Evolutionary conservation across 192 early-diverging fungal genomes (phyloP), one percentile per base, ranked within the genome.

Genomic region (Cetraspora pellucida): DNA sequence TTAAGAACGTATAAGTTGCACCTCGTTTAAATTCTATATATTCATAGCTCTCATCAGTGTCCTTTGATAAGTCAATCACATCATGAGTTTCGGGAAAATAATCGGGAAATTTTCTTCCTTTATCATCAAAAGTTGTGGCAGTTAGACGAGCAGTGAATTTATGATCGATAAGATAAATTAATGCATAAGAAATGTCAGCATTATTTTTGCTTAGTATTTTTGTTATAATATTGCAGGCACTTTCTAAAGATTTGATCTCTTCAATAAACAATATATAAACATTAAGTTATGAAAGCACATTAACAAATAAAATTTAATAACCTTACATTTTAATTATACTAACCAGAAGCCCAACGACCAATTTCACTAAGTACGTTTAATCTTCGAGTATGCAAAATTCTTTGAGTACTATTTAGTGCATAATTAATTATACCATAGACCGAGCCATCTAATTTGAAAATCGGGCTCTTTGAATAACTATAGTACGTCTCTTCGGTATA

Each of bases 341-440:
- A 66, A 66, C 74, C 74, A 13, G n/a, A 6, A 23, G 74, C 66
- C 30, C 49, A 64, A 68, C 81, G 81, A 43, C 80, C 81, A 46
- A 84, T 78, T 10, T 80, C 68, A 28, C 79, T 75, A 23, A 81
- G 27, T 11, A 78, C 81, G 52, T 52, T 77, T 11, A 84, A 45
- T 57, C 83, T 75, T 23, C 83, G 70, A 65, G 79, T 76, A 37
- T 75, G 72, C 9, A 84, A 25, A 19, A 84, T 66, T 1, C 76
- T 72, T 59, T 78, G 61, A 3, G 83, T 81, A 13, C 77, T 79
- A 49, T 84, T 80, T 25, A 80, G 72, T 1, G 80, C 83, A 27
- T 70, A 13, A 17, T 71, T 71, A 11, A 81, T 30, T 23, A 84
- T 66, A 11, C 80, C 83, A 17, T 68, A 72, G 31, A 80, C 37